Evolutionary conservation across 192 early-diverging fungal genomes (phyloP), one percentile per base, ranked within the genome.

Genomic region (Kappamyces sp.): DNA sequence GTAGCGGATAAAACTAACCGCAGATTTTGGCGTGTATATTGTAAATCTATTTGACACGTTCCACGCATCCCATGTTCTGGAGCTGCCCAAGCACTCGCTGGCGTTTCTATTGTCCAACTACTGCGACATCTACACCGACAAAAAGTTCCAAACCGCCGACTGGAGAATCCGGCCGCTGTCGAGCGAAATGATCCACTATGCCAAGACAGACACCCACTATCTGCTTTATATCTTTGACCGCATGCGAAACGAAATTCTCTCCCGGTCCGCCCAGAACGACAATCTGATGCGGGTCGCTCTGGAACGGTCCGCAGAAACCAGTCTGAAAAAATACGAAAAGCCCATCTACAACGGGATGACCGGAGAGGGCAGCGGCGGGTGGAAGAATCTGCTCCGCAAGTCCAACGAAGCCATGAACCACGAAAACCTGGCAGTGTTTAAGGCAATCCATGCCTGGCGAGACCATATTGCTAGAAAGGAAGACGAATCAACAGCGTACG

Each of bases 1-100:
- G 23, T 23, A 23, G 23, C 23, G 23, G 23, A 23, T 23, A 23
- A 23, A 23, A 23, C 23, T 23, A 23, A 23, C 23, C 23, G 23
- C 23, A 23, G 97, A 99, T 62, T 98, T 99, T 71, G 94, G 93
- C 32, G 71, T 95, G 4, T 99, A 99, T 59, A 70, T 99, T 43
- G 97, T 99, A 3, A 90, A 91, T 43, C 66, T 99, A 12, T 98
- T 97, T 67, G 97, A 99, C 71, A 99, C 97, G 0, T 97, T 86
- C 68, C 91, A 94, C 55, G 94, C 94, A 7, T 85, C 93, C 2
- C 78, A 90, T 40, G 71, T 90, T 33, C 77, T 99, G n/a, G 87
- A 88, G 51, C 80, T 93, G 69, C 70, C 75, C 39, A 68, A 77
- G 46, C 91, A 97, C 62, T 83, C 87, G 37, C 74, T 95, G 39